These are phyloP conservation scores for Cercospora beticola DNA, from an alignment of 2,329 filamentous ascomycete genomes.

Conservation along the genomic window DNA sequence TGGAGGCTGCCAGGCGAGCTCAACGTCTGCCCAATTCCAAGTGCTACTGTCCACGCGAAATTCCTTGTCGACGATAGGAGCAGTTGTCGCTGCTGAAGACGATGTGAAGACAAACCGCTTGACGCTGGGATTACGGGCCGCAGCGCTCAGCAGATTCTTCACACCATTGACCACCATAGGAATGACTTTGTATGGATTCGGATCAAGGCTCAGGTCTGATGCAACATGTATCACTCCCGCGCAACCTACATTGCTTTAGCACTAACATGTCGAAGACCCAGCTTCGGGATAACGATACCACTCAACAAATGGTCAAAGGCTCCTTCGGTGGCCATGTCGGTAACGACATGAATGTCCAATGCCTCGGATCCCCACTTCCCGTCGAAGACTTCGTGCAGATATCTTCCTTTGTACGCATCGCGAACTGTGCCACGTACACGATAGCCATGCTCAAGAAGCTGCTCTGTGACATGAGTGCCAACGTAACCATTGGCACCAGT, in stretches of 20 bases:
- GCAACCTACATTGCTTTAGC: neutral
- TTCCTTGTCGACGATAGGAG: neutral
- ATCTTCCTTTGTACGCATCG: neutral
- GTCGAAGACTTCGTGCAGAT: neutral
- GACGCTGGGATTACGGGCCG: neutral
- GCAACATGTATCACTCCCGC: slow-evolving; percentile 1
- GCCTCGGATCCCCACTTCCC: neutral
- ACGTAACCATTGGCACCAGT: slow-evolving; percentile 5
- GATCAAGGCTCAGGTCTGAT: neutral
- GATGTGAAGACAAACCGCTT: slow-evolving; percentile 8
- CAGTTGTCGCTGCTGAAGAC: neutral
- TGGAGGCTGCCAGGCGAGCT: neutral
- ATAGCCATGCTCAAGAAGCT: slow-evolving; percentile 4
- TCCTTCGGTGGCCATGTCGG: neutral
- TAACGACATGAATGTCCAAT: slow-evolving; percentile 1
- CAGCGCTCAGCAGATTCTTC: neutral
- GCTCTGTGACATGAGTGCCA: neutral
- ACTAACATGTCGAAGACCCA: neutral
- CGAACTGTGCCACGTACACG: slow-evolving; percentile 7
- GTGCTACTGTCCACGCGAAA: neutral
- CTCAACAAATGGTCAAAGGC: neutral
- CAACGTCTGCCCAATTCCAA: slow-evolving; percentile 7
- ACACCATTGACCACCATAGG: neutral
- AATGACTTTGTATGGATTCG: neutral
- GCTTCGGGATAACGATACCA: neutral